Base-by-base conservation (phyloP, 2,329 filamentous ascomycete genomes). In the Aureobasidium sp. region DNA sequence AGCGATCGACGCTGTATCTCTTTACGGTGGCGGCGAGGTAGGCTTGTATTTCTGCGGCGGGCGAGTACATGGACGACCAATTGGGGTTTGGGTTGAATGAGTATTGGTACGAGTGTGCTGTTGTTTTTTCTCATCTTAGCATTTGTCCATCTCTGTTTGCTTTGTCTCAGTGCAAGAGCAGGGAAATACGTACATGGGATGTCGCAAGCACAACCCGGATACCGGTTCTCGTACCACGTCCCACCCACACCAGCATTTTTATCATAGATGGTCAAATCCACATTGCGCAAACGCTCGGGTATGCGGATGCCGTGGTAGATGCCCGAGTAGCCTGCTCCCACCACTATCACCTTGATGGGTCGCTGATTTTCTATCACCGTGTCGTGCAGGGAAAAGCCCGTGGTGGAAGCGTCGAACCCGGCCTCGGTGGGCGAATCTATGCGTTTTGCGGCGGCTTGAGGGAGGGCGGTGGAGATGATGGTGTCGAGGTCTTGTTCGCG, bases 251-350 rank as follows among this genome's bases (percentile, higher is more conserved):
- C 75, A 8, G 67, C 71, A 64, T 78, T 77, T 70, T 77, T 77
- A 64, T 78, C 76, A 51, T 77, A 77, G 7, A 77, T 75, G 15
- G 72, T 70, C 15, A 77, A 65, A 3, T 75, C 73, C 15, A 74
- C 73, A 63, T 78, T 77, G 52, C 68, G 67, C 3, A 75, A 61
- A 51, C 69, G 68, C 63, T 79, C 75, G 0, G 76, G 76, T 64
- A 78, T 75, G 5, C 77, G 70, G 56, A 79, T 78, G 4, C 75
- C 76, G 41, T 71, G 72, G 61, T 78, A 78, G 9, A 79, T 75
- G 22, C 76, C 76, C 0, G 75, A 77, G 53, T 75, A 78, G 0
- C 76, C 76, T 41, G 76, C 76, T 34, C 76, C 76, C 29, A 79
- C 77, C 4, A 78, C 74, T 57, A 79, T 76, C 44, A 78, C 75